phyloP scores from a whole-genome alignment of 805 yeast species.

The Teunomyces pallodes region DNA sequence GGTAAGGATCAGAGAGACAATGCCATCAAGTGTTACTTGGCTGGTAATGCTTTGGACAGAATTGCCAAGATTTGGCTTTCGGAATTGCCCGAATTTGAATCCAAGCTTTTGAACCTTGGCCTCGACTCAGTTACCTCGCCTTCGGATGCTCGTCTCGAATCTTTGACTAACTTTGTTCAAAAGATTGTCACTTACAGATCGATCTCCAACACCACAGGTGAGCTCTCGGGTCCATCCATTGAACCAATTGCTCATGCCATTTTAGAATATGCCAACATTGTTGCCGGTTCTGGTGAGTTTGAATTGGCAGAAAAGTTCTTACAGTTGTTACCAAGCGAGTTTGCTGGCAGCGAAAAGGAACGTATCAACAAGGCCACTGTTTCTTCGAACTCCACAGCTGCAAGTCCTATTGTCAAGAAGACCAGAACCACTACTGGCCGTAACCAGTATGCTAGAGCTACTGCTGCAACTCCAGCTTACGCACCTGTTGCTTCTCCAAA shows the following conservation, averaged over 20 bases:
- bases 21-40: constrained; percentile 75
- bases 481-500: constrained; percentile 2
- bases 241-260: constrained; percentile 57
- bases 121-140: constrained; percentile 49
- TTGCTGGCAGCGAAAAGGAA: constrained; percentile 73
- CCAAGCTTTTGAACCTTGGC: constrained; percentile 44
- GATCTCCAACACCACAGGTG: constrained; percentile 36
- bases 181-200: constrained; percentile 76
- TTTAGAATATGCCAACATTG: constrained; percentile 76
- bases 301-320: constrained; percentile 75
- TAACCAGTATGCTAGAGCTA: constrained; percentile 3
- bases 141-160: constrained; percentile 79
- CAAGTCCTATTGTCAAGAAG: constrained; percentile 12
- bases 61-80: constrained; percentile 80
- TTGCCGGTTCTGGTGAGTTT: constrained; percentile 80
- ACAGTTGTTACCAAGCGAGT: constrained; percentile 66
- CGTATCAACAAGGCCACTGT: constrained; percentile 71
- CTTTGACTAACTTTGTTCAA: constrained; percentile 78
- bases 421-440: constrained; percentile 1
- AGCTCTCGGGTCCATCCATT: constrained; percentile 42
- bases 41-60: constrained; percentile 78
- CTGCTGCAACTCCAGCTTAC: constrained; percentile 1
- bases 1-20: constrained; percentile 52
- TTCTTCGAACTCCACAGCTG: constrained; percentile 18
- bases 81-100: constrained; percentile 53